Conservation (phyloP, 2,329 filamentous ascomycete genomes). For the Thielaviopsis musarum region DNA sequence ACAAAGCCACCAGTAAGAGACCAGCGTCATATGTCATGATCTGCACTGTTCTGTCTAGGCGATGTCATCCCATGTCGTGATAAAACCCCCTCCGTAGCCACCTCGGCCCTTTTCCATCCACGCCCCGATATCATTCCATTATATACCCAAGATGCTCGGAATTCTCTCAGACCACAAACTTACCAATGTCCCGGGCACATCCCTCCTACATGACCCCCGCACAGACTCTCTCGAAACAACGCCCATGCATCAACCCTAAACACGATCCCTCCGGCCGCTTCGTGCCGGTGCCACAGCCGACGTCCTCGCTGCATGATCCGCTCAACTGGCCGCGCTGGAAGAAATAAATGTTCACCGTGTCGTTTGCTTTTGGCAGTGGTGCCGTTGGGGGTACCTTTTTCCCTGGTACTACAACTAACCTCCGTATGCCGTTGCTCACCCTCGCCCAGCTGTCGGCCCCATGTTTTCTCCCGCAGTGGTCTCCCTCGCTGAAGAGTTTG, state of each 20-base stretch:
- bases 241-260: slow-evolving; percentile 13
- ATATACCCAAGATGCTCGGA: neutral
- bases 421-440: slow-evolving; percentile 3
- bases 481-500: slow-evolving; percentile 19
- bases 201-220: neutral
- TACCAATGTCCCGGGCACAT: neutral
- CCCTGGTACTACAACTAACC: too few species aligned
- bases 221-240: neutral
- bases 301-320: slow-evolving; percentile 29
- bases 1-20: too few species aligned
- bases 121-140: neutral
- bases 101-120: neutral
- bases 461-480: slow-evolving; percentile 22
- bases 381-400: slow-evolving; percentile 22
- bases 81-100: too few species aligned
- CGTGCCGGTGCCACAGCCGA: slow-evolving; percentile 33
- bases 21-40: too few species aligned
- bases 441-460: slow-evolving; percentile 21
- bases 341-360: slow-evolving; percentile 21
- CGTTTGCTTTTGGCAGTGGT: slow-evolving; percentile 23
- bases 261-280: slow-evolving; percentile 18
- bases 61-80: too few species aligned
- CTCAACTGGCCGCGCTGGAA: slow-evolving; percentile 27
- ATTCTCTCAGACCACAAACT: neutral
- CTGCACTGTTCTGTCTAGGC: too few species aligned